Base-by-base conservation (phyloP, 2,329 filamentous ascomycete species). In the Ophiostoma triangulosporum region DNA sequence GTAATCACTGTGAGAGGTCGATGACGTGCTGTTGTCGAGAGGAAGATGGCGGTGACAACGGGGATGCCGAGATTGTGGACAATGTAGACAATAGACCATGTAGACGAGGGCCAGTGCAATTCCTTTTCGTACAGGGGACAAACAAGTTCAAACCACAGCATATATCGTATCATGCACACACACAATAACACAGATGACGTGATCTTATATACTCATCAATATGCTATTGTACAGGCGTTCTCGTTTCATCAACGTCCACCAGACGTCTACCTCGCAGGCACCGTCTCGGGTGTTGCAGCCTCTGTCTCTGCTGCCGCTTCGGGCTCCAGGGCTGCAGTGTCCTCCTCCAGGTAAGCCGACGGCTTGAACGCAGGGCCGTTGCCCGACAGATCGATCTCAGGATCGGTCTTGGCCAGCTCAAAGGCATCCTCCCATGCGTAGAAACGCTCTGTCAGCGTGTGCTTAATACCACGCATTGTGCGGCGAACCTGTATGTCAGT, bases 391-490 rank as follows among this genome's bases (percentile, higher is more conserved):
- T 86, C 70, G 61, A 89, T 73, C 65, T 87, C 83, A 5, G 76
- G 74, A 64, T 91, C 86, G 8, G 69, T 64, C 69, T 76, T 73
- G 6, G 84, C 86, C 58, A 86, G 69, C 56, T 76, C 69, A 50
- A 79, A 70, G 22, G 88, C 88, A 64, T 89, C 86, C 63, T 87
- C 77, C 85, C 88, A 97, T 9, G 86, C 78, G 69, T 95, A 91
- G 71, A 81, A 93, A 62, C 91, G 78, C 70, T 96, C 90, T 33
- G 87, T 91, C 63, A 97, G 72, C 50, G 83, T 78, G 60, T 93
- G 85, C 71, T 88, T 88, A 68, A 97, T 95, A 46, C 77, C 75
- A 63, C 80, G 78, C 78, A 91, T 88, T 24, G 91, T 96, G 65
- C 73, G 72, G 61, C 75, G 75, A 56, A 95, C 78, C 88, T 95